A percentile compares a stretch with the other conserved stretches of the same genome.
These are phyloP conservation scores for Coniochaeta prunicola DNA, from an alignment of 2,329 filamentous ascomycete genomes.

Conservation along the genomic window DNA sequence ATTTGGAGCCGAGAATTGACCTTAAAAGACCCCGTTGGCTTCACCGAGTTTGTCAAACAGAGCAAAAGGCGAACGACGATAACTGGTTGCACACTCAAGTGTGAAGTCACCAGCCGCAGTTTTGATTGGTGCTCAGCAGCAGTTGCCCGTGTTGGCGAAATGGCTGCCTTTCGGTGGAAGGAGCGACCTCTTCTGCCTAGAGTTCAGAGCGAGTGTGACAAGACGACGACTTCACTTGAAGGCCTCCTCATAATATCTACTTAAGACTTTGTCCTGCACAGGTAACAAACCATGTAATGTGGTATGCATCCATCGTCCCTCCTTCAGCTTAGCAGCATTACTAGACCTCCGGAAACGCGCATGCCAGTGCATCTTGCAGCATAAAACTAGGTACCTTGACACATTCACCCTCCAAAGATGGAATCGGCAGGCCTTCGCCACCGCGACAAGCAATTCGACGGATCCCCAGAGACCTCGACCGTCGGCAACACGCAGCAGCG, in stretches of 20 bases:
- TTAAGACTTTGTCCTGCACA: neutral
- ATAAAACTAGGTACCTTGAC: neutral
- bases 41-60: neutral
- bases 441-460: neutral
- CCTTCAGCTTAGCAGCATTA: neutral
- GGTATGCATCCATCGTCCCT: neutral
- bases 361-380: neutral
- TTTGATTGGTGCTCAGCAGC: neutral
- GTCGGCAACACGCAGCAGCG: neutral
- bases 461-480: neutral
- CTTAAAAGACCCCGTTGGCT: too few species aligned
- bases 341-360: neutral
- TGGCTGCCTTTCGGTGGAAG: neutral
- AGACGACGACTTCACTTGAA: neutral
- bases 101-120: neutral
- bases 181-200: neutral
- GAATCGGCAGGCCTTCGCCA: conserved; percentile 3
- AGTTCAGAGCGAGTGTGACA: neutral
- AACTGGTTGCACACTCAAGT: neutral
- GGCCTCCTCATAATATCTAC: neutral
- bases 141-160: neutral
- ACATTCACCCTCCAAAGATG: neutral
- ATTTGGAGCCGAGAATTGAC: too few species aligned
- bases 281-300: neutral
- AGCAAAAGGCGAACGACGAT: neutral